Conservation (phyloP, 2,329 filamentous ascomycete species). For the Pseudogymnoascus sp. region DNA sequence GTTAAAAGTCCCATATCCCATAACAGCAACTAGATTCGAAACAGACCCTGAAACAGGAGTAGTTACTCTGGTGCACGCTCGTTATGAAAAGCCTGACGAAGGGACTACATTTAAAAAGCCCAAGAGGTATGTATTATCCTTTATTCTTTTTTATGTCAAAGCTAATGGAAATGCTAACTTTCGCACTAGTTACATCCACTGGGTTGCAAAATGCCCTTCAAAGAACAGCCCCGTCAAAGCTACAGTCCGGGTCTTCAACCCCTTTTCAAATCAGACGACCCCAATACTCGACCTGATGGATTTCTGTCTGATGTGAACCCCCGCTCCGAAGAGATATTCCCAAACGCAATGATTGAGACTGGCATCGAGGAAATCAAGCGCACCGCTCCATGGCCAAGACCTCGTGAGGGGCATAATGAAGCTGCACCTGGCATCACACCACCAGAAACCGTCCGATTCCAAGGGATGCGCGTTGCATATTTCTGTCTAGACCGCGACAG, state of each 20-base stretch:
- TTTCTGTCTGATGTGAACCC: constrained; percentile 81
- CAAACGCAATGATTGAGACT: constrained; percentile 69
- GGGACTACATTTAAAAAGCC: not conserved
- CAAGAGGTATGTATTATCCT: not conserved
- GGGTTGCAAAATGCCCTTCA: constrained; percentile 66
- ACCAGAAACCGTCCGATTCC: constrained; percentile 75
- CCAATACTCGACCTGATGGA: constrained; percentile 66
- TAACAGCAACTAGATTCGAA: constrained; percentile 63
- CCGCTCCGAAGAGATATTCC: constrained; percentile 71
- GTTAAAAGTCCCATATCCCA: constrained; percentile 60
- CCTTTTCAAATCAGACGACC: constrained; percentile 81
- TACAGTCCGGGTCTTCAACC: constrained; percentile 71
- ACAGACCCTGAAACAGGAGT: constrained; percentile 53
- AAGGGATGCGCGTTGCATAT: constrained; percentile 64
- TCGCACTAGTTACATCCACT: constrained; percentile 81
- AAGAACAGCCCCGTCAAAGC: constrained; percentile 50
- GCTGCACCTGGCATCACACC: constrained; percentile 52
- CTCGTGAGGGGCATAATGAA: constrained; percentile 53
- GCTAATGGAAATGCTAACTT: constrained; percentile 59
- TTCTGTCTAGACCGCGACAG: constrained; percentile 69
- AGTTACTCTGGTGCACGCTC: constrained; percentile 59
- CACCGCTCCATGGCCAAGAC: constrained; percentile 74
- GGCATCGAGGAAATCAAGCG: constrained; percentile 71
- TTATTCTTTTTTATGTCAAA: not conserved
- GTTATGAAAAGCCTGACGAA: constrained; percentile 52